Conservation (phyloP, 768 basidiomycete genomes). For the Leccinum subgranulosum region DNA sequence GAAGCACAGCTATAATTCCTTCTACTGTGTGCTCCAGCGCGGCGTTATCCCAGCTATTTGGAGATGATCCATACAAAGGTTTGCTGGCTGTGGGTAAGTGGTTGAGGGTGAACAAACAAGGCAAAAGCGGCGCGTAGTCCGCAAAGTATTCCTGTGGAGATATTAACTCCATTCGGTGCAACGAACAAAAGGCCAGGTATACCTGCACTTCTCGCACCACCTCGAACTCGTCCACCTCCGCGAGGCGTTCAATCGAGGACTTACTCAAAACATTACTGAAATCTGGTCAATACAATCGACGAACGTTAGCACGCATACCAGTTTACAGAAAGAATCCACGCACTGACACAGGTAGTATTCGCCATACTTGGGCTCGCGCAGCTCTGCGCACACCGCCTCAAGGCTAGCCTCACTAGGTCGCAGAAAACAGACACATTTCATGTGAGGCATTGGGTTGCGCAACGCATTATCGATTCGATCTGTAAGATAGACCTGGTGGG, state of each 20-base stretch:
- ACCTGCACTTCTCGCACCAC: constrained; percentile 97
- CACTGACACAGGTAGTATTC: constrained; percentile 99
- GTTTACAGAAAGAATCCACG: constrained; percentile 50
- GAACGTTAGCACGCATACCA: constrained; percentile 16
- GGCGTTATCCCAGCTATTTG: constrained; percentile 68
- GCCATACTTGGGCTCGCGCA: constrained; percentile 90
- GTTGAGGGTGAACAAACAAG: constrained; percentile 85
- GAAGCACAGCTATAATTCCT: constrained; percentile 78
- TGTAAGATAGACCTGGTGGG: constrained; percentile 96
- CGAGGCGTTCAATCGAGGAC: constrained; percentile 85
- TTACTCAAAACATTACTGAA: constrained; percentile 95
- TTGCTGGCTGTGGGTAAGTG: constrained; percentile 58
- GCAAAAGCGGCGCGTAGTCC: constrained; percentile 87
- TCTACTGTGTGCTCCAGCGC: constrained; percentile 79
- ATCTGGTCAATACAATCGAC: constrained; percentile 45
- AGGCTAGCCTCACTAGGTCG: constrained; percentile 81
- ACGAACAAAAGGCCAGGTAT: constrained; percentile 3
- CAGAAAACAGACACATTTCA: constrained; percentile 96
- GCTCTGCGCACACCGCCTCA: constrained; percentile 76
- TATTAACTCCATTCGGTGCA: neutral
- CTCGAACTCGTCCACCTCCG: constrained; percentile 93
- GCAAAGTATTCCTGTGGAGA: constrained; percentile 88
- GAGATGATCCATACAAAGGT: constrained; percentile 70
- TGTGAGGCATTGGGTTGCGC: constrained; percentile 89
- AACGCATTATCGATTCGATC: constrained; percentile 95